Evolutionary conservation across 768 basidiomycete species (phyloP), one percentile per base, ranked within the genome.

Genomic region (Leccinum olivaceopallidum): DNA sequence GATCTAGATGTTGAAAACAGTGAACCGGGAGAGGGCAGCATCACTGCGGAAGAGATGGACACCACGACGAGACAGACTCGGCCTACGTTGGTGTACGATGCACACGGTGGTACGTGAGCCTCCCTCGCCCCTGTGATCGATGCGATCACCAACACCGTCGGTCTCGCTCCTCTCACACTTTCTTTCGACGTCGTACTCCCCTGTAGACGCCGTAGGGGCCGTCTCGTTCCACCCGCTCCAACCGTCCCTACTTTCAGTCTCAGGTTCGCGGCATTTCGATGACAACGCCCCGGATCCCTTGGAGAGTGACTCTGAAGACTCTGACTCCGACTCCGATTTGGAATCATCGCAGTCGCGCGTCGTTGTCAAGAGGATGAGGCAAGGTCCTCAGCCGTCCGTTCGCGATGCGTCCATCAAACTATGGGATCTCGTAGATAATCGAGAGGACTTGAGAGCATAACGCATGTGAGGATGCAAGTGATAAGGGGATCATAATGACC

Each of bases 181-280:
- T 12, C 24, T 26, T n/a, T 60, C 50, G 16, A 22, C 5, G 0
- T 26, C 18, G 60, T 50, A 53, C 7, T 5, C 39, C 37, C 16
- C 16, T 16, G 5, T 55, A 94, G 93, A 94, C 70, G 82, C 88
- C 4, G 73, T 94, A 8, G 87, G 90, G 1, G 86, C 87, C 1
- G 85, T 90, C 1, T 73, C 82, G 1, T 90, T 95, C 66, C 88
- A 94, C 64, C 92, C 92, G 0, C 72, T 81, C 28, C 75, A 77
- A 10, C 76, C 92, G 0, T 55, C 77, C 3, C 65, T 94, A 4
- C 69, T 91, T 20, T 87, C 90, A 0, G 81, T 81, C 1, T 88
- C 92, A 0, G 94, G 94, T 2, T 93, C 94, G 6, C 76, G 93
- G n/a, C 85, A 89, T 71, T 90, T 90, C 66, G 73, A 77, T 16